Evolutionary conservation across 1,284 basidiomycete species (phyloP), one percentile per base, ranked within the genome.

Genomic region (Ustilago lituana): DNA sequence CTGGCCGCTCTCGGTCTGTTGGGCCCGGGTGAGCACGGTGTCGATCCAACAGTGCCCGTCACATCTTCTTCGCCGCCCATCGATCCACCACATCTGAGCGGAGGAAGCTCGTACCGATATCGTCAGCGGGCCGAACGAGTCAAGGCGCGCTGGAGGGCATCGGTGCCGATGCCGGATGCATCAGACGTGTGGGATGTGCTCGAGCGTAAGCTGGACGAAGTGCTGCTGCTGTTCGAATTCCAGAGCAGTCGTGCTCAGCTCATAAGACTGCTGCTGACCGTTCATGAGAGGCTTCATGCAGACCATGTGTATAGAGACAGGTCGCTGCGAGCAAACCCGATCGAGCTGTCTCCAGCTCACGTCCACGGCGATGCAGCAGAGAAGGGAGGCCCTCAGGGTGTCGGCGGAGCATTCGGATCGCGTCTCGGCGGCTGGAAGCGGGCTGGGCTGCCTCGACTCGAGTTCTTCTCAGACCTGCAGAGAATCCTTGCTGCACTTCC

Each of bases 181-280:
- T 60, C 60, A 1, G 76, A 77, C 31, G 76, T 77, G 2, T 77
- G 76, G 76, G 76, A 77, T 48, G 57, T 77, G 11, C 51, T 77
- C 12, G 76, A 77, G 40, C 64, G 76, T n/a, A 64, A 65, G 44
- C 39, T 77, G 15, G 76, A 77, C 44, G 47, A 63, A 1, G 52
- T 77, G 1, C 36, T 77, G 32, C 40, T 76, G 37, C 61, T 73
- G 17, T 76, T 77, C 43, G 76, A 77, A 51, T 77, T 72, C 39
- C 75, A 77, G 47, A 58, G 52, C 52, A 63, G 57, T 14, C 60
- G 76, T 11, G 76, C 73, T 6, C 26, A 46, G 26, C 47, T 77
- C 17, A 58, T 77, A 19, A 53, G 64, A 7, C 48, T 73, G 14
- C 53, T 77, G 31, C 64, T 77, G 10, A 60, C 61, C 2, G 58